A percentile compares a stretch with the other conserved stretches of the same genome.
Evolutionary conservation across 306 rosid genomes (phyloP).

Genomic region (Vicia faba): DNA sequence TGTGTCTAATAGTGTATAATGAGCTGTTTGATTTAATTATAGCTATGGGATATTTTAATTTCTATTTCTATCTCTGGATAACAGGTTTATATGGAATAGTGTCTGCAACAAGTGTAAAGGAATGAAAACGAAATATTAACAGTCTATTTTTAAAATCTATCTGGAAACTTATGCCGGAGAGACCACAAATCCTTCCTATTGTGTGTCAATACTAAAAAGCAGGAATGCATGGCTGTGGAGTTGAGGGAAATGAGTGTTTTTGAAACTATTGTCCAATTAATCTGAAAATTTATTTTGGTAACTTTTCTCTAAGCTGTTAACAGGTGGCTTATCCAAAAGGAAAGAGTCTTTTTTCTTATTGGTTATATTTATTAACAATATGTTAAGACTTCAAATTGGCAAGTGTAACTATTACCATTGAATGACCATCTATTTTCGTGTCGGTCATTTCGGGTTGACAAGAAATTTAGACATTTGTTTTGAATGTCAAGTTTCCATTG

Average conservation of each 20-base stretch:
- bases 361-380: not conserved
- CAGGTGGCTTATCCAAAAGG: not conserved
- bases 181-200: not conserved
- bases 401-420: slow-evolving; percentile 1
- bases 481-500: slow-evolving; percentile 21
- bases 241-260: slow-evolving; percentile 6
- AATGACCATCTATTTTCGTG: slow-evolving; percentile 3
- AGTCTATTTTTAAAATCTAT: not conserved
- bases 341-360: not conserved
- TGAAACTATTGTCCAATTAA: slow-evolving; percentile 9
- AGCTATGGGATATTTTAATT: not conserved
- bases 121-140: slow-evolving; percentile 21
- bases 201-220: slow-evolving; percentile 1
- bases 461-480: not conserved
- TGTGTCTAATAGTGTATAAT: slow-evolving; percentile 2
- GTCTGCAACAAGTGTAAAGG: slow-evolving; percentile 8
- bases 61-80: slow-evolving; percentile 7
- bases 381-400: not conserved
- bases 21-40: slow-evolving; percentile 26
- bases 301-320: slow-evolving; percentile 1
- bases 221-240: not conserved
- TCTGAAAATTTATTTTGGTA: slow-evolving; percentile 27
- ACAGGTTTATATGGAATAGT: slow-evolving; percentile 2
- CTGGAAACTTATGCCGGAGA: not conserved
- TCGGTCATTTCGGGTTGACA: not conserved